Evolutionary conservation across 2,329 filamentous ascomycete species (phyloP).

Genomic region (Claviceps humidiphila): DNA sequence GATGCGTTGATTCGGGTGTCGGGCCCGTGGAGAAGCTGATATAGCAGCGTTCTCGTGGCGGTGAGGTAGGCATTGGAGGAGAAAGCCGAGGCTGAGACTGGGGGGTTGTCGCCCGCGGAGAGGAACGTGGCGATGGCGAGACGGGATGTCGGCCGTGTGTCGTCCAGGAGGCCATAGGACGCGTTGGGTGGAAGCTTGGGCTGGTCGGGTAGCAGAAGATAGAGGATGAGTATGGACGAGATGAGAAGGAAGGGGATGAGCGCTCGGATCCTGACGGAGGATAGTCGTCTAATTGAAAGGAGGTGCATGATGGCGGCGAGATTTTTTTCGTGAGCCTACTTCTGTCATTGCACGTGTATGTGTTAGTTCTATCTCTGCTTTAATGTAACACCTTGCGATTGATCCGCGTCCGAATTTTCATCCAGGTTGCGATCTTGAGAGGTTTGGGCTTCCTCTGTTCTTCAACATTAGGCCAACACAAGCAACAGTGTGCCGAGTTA

Average conservation of each 20-base stretch:
- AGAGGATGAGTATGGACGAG: neutral
- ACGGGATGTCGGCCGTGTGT: neutral
- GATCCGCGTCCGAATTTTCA: too few relatives aligned
- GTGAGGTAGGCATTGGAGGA: constrained; percentile 19
- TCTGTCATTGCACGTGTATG: neutral
- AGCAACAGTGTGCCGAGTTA: too few relatives aligned
- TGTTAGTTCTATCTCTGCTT: neutral
- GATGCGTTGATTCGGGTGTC: constrained; percentile 18
- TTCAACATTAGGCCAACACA: too few relatives aligned
- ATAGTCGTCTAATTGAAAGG: neutral
- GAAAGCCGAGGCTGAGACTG: neutral
- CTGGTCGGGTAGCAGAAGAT: neutral
- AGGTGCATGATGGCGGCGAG: neutral
- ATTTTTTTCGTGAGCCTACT: neutral
- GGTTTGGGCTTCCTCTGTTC: too few relatives aligned
- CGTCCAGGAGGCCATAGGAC: neutral
- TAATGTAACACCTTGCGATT: too few relatives aligned
- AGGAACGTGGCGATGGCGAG: constrained; percentile 3
- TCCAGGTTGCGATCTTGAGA: too few relatives aligned
- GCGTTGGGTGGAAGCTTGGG: neutral
- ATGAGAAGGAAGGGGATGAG: neutral
- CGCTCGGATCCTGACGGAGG: neutral
- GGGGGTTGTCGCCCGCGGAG: neutral
- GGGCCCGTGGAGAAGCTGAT: constrained; percentile 26
- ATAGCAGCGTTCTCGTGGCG: constrained; percentile 23